Percentiles rank a stretch among this genome's conserved stretches.
phyloP scores from a whole-genome alignment of 1,284 basidiomycete species.

The Heimioporus retisporus region DNA sequence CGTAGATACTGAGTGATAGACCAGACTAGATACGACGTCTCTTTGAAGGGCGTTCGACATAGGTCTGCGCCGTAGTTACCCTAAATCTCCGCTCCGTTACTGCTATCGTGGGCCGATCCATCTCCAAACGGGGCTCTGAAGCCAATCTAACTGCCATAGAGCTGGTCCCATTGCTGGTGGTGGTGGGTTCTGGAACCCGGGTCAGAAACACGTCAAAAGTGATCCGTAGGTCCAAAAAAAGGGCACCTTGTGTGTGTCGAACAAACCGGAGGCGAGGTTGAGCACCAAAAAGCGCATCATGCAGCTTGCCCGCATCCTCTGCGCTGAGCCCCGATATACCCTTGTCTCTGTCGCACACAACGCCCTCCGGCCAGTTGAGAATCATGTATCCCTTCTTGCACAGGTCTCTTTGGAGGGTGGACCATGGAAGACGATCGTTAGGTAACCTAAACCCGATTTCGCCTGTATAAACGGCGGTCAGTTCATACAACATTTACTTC shows the following conservation, averaged over 20 bases:
- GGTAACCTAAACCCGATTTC: conserved; percentile 13
- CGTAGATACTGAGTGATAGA: too few species aligned
- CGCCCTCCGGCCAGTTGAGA: conserved; percentile 19
- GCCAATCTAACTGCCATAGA: too few species aligned
- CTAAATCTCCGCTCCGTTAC: too few species aligned
- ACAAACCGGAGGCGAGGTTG: not conserved
- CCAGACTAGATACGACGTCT: not conserved
- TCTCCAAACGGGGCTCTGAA: too few species aligned
- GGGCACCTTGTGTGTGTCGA: not conserved
- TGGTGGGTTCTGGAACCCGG: too few species aligned
- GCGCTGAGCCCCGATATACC: conserved; percentile 13
- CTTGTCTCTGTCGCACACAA: conserved; percentile 19
- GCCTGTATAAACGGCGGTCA: not conserved
- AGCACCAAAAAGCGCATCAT: conserved; percentile 14
- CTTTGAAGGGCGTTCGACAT: not conserved
- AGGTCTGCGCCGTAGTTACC: too few species aligned
- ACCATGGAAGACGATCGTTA: conserved; percentile 22
- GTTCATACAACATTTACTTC: not conserved
- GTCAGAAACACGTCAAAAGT: too few species aligned
- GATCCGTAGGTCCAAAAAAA: too few species aligned
- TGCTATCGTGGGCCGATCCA: too few species aligned
- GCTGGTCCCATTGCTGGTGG: too few species aligned
- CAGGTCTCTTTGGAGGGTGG: conserved; percentile 12
- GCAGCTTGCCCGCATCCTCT: conserved; percentile 17
- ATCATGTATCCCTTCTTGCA: conserved; percentile 16